phyloP scores from a whole-genome alignment of 371 early-diverging fungal genomes.

The Actinomortierella ambigua region DNA sequence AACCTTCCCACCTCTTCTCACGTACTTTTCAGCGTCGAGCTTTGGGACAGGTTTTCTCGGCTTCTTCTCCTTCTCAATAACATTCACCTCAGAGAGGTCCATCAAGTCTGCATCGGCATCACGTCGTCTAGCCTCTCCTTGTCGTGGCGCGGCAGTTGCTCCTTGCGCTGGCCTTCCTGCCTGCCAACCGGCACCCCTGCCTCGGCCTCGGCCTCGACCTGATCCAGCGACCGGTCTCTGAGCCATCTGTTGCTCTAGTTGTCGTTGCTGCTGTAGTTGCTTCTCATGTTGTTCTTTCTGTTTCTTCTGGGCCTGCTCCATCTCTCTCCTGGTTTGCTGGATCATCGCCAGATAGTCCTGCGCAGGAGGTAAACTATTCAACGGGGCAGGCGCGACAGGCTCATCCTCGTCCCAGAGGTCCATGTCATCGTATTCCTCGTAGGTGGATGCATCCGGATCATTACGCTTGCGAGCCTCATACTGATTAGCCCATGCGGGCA shows the following conservation, averaged over 20 bases:
- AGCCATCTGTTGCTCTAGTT: not conserved
- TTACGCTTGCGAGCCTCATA: too few relatives aligned
- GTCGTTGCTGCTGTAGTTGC: slow-evolving; percentile 13
- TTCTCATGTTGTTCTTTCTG: slow-evolving; percentile 11
- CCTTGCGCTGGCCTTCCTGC: slow-evolving; percentile 21
- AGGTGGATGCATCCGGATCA: too few relatives aligned
- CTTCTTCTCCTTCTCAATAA: too few relatives aligned
- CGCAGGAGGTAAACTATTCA: slow-evolving; percentile 18
- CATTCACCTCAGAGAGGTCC: slow-evolving; percentile 18
- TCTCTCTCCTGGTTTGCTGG: slow-evolving; percentile 2
- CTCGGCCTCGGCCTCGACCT: slow-evolving; percentile 3
- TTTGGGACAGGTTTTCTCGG: too few relatives aligned
- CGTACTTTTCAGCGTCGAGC: slow-evolving; percentile 32
- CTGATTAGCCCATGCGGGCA: too few relatives aligned
- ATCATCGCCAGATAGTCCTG: slow-evolving; percentile 24
- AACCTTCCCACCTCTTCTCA: not conserved
- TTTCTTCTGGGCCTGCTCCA: slow-evolving; percentile 4
- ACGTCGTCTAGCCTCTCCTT: not conserved
- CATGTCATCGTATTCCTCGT: too few relatives aligned
- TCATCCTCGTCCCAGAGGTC: too few relatives aligned
- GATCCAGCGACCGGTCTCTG: too few relatives aligned
- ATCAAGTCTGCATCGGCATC: slow-evolving; percentile 17
- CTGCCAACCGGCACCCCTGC: not conserved
- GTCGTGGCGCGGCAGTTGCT: not conserved
- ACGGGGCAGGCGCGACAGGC: too few relatives aligned